Percentiles rank a stretch among this genome's conserved stretches.
Evolutionary conservation across 805 yeast genomes (phyloP).

Genomic region (Metschnikowia gruessii): DNA sequence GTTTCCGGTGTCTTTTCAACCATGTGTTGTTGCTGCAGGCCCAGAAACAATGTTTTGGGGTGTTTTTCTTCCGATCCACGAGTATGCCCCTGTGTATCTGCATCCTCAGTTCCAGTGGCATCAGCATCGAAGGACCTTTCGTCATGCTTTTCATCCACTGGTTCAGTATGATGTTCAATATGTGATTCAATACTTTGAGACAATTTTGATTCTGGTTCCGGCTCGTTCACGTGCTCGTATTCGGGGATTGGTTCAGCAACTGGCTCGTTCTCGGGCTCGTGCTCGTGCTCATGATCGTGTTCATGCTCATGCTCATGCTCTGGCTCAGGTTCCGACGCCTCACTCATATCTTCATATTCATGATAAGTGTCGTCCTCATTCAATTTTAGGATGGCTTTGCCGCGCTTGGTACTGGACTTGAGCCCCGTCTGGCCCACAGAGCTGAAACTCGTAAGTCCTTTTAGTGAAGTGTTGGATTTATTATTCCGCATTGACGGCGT

Average conservation of each 20-base stretch:
- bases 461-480: conserved; percentile 10
- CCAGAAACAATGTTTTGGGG: background rate
- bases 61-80: background rate
- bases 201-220: too few species aligned
- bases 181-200: too few species aligned
- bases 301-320: too few species aligned
- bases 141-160: background rate
- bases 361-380: conserved; percentile 37
- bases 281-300: too few species aligned
- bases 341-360: conserved; percentile 37
- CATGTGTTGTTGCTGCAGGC: too few species aligned
- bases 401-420: conserved; percentile 37
- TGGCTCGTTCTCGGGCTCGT: background rate
- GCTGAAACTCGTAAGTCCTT: conserved; percentile 6
- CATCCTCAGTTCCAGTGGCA: background rate
- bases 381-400: conserved; percentile 37
- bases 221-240: too few species aligned
- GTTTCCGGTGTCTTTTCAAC: background rate
- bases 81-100: background rate
- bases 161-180: background rate
- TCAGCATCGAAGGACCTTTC: background rate
- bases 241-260: too few species aligned
- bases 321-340: conserved; percentile 17
- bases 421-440: conserved; percentile 25
- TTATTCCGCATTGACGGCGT: background rate